These are phyloP conservation scores for Neurospora africana DNA, from an alignment of 495 filamentous ascomycete genomes.

Conservation along the genomic window DNA sequence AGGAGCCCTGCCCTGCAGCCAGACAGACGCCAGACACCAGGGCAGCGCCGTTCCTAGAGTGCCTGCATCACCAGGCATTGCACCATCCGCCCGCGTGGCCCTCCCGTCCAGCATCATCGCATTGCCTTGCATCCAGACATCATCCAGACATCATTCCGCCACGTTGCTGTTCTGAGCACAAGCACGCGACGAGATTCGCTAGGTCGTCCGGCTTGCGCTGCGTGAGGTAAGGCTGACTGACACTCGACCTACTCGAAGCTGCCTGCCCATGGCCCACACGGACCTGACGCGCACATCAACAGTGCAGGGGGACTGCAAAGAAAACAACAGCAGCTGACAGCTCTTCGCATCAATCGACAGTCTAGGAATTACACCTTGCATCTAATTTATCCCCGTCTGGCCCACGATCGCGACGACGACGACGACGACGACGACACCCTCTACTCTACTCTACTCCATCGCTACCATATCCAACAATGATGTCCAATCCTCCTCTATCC, in stretches of 20 bases:
- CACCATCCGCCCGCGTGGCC: not conserved
- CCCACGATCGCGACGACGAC: conserved; percentile 22
- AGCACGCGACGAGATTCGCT: conserved; percentile 34
- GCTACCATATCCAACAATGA: conserved; percentile 52
- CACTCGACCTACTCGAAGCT: not conserved
- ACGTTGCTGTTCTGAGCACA: conserved; percentile 29
- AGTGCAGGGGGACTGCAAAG: conserved; percentile 1
- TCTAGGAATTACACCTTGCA: conserved; percentile 41
- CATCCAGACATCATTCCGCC: conserved; percentile 1
- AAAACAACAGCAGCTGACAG: conserved; percentile 9
- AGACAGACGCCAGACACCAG: not conserved
- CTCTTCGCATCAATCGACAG: conserved; percentile 22
- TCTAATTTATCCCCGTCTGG: not conserved
- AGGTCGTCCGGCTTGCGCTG: conserved; percentile 65
- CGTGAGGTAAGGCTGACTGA: conserved; percentile 45
- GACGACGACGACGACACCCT: conserved; percentile 34
- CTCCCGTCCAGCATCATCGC: not conserved
- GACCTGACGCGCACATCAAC: not conserved
- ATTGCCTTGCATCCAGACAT: conserved; percentile 5
- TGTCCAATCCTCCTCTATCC: conserved; percentile 51
- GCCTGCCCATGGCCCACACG: not conserved
- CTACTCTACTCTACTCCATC: conserved; percentile 46
- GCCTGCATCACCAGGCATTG: conserved; percentile 1
- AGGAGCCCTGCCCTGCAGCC: not conserved
- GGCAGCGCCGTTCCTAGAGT: not conserved